phyloP scores from a whole-genome alignment of 306 rosid genomes.

The Trifolium subterraneum region DNA sequence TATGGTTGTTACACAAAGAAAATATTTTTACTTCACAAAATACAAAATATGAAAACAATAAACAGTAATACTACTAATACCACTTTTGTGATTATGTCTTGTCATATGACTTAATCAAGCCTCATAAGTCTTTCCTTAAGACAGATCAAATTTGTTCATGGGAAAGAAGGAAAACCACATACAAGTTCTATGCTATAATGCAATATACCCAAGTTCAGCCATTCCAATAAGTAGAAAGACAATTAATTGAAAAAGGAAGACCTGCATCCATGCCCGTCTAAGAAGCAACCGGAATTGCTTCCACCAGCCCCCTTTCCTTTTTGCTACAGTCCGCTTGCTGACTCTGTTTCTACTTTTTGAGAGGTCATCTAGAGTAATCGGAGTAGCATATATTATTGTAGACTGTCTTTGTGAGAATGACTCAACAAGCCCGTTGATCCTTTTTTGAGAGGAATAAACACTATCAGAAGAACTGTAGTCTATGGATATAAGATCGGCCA shows the following conservation, averaged over 20 bases:
- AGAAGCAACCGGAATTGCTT: conserved; percentile 86
- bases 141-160: conserved; percentile 11
- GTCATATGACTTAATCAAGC: conserved; percentile 29
- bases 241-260: conserved; percentile 33
- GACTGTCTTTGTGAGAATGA: conserved; percentile 70
- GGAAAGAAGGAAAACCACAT: conserved; percentile 14
- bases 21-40: conserved; percentile 4
- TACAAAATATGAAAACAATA: conserved; percentile 20
- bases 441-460: conserved; percentile 77
- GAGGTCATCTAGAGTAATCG: conserved; percentile 59
- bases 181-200: conserved; percentile 24
- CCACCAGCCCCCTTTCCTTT: conserved; percentile 87
- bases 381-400: conserved; percentile 70
- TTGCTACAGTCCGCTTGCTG: conserved; percentile 50
- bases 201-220: conserved; percentile 31
- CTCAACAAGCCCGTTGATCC: conserved; percentile 82
- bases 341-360: conserved; percentile 47
- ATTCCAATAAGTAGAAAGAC: conserved; percentile 20
- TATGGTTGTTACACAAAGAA: conserved; percentile 18
- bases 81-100: conserved; percentile 22
- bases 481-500: conserved; percentile 93
- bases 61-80: conserved; percentile 18
- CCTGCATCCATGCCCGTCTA: conserved; percentile 99
- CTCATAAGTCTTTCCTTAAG: conserved; percentile 21
- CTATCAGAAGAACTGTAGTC: conserved; percentile 91